Conservation (phyloP, 2,329 filamentous ascomycete species). For the Rutstroemia sp. region DNA sequence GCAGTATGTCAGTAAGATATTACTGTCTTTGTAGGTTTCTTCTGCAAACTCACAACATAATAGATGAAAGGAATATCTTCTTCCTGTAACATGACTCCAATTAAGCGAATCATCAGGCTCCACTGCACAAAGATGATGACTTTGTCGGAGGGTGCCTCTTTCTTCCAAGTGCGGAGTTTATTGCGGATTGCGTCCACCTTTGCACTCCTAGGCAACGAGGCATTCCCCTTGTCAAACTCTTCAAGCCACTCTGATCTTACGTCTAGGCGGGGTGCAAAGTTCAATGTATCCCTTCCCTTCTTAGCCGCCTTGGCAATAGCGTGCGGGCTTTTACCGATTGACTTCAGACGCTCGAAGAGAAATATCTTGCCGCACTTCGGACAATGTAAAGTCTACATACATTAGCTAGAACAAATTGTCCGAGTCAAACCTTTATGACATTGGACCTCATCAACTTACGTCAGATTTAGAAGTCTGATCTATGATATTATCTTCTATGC, state of each 20-base stretch:
- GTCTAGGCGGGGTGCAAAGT: not conserved
- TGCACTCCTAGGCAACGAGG: not conserved
- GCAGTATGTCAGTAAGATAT: not conserved
- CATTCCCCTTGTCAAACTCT: not conserved
- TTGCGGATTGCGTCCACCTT: not conserved
- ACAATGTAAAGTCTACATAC: not conserved
- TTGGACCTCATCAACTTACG: not conserved
- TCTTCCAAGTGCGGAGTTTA: not conserved
- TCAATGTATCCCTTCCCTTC: not conserved
- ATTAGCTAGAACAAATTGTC: too few relatives aligned
- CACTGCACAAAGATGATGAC: conserved; percentile 1
- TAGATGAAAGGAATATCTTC: not conserved
- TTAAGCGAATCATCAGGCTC: not conserved
- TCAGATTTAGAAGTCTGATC: not conserved
- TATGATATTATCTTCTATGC: not conserved
- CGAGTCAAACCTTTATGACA: too few relatives aligned
- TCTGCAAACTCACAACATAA: not conserved
- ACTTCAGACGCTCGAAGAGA: not conserved
- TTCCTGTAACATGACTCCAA: not conserved
- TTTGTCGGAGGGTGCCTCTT: not conserved
- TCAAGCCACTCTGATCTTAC: not conserved
- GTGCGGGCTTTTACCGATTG: not conserved
- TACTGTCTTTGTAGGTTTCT: not conserved
- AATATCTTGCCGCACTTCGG: not conserved
- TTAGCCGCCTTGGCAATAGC: not conserved